Conservation (phyloP, 139 green algal species). For the Microglena sp. region DNA sequence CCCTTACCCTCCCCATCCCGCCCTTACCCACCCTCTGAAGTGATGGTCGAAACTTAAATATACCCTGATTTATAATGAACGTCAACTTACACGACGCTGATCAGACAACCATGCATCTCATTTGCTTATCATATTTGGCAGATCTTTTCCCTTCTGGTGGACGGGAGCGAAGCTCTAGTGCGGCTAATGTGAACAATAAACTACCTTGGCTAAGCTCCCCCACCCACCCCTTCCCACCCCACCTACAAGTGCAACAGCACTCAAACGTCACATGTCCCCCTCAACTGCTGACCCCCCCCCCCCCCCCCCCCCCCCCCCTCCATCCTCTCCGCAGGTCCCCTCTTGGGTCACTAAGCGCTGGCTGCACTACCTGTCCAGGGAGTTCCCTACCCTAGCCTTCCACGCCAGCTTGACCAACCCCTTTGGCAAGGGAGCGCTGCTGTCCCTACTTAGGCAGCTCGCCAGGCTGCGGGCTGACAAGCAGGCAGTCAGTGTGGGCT, state of each 20-base stretch:
- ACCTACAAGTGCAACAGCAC: constrained; percentile 1
- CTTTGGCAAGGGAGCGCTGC: constrained; percentile 92
- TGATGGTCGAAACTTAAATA: constrained; percentile 51
- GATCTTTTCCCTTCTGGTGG: no score
- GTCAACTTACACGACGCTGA: constrained; percentile 19
- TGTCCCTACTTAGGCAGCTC: constrained; percentile 75
- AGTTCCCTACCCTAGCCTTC: constrained; percentile 96
- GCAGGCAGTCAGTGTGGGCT: constrained; percentile 91
- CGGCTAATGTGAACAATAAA: no score
- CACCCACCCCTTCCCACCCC: no score
- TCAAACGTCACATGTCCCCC: background rate
- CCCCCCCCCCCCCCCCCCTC: background rate
- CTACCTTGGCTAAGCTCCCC: no score
- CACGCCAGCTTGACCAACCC: constrained; percentile 92
- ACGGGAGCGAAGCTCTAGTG: no score
- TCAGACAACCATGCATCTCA: no score
- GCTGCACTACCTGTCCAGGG: constrained; percentile 75
- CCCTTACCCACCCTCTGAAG: constrained; percentile 4
- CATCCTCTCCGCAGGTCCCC: constrained; percentile 58
- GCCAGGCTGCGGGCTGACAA: constrained; percentile 87
- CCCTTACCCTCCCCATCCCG: no score
- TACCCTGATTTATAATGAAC: constrained; percentile 29
- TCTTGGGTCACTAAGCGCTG: constrained; percentile 96
- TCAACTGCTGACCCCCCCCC: background rate
- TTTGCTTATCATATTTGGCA: no score